A percentile compares a stretch with the other conserved stretches of the same genome.
phyloP scores from a whole-genome alignment of 2,329 filamentous ascomycete genomes.

The Xylariaceae sp. region DNA sequence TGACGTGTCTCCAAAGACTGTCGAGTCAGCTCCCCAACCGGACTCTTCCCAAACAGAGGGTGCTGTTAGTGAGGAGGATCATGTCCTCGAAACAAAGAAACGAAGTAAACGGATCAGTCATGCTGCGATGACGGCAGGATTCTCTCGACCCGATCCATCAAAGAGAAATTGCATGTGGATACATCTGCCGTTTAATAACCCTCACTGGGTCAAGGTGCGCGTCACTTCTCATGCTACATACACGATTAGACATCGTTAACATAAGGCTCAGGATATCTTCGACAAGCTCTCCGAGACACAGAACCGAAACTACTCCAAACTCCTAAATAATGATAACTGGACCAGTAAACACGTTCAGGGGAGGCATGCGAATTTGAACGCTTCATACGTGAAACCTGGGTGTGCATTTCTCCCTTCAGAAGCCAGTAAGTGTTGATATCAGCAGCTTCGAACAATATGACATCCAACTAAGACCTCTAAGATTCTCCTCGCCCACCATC shows the following conservation, averaged over 20 bases:
- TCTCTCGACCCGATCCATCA: constrained; percentile 43
- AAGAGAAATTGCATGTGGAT: constrained; percentile 60
- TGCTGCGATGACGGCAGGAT: constrained; percentile 39
- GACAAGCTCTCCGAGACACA: constrained; percentile 50
- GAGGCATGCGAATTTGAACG: constrained; percentile 52
- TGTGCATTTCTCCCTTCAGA: constrained; percentile 50
- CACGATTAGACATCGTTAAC: constrained; percentile 32
- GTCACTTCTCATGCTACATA: constrained; percentile 9
- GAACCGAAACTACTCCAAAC: constrained; percentile 43
- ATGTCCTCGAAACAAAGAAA: constrained; percentile 1
- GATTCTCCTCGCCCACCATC: constrained; percentile 42
- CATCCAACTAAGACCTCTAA: constrained; percentile 16
- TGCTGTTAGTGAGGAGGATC: constrained; percentile 7
- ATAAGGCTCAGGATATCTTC: constrained; percentile 35
- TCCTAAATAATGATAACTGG: constrained; percentile 54
- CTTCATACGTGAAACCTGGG: constrained; percentile 52
- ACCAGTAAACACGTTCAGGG: constrained; percentile 51
- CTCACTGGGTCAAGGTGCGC: constrained; percentile 59
- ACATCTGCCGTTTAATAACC: constrained; percentile 60
- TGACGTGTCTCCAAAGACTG: constrained; percentile 29
- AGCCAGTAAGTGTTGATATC: constrained; percentile 30
- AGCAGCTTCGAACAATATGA: background rate
- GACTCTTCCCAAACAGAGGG: background rate
- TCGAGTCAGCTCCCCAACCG: background rate
- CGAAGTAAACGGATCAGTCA: constrained; percentile 16